phyloP scores from a whole-genome alignment of 2,329 filamentous ascomycete species.

The Fusarium sp. region DNA sequence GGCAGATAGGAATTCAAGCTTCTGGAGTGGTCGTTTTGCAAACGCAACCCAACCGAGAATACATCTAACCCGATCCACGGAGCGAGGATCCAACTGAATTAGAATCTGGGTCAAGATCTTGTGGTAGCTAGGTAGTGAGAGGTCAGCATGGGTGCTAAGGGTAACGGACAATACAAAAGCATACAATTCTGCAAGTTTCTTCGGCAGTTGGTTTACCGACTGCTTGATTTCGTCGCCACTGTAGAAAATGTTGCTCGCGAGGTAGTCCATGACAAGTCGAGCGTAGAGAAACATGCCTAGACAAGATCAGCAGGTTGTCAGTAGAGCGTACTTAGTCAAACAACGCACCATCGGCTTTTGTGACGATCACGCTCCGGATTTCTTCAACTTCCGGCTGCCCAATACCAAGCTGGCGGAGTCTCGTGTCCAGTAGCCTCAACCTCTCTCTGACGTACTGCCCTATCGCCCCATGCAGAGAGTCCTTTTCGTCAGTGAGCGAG shows the following conservation, averaged over 20 bases:
- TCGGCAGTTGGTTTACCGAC: not conserved
- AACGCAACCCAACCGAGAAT: slow-evolving; percentile 26
- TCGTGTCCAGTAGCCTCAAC: not conserved
- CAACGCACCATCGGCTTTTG: slow-evolving; percentile 21
- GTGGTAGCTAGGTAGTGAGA: slow-evolving; percentile 17
- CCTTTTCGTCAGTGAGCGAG: slow-evolving; percentile 20
- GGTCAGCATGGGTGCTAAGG: accelerated
- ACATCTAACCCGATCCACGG: slow-evolving; percentile 5
- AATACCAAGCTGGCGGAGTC: slow-evolving; percentile 5
- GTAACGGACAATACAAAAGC: accelerated
- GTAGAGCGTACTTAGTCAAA: too few relatives aligned
- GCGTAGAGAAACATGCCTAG: slow-evolving; percentile 36
- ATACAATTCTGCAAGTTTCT: slow-evolving; percentile 21
- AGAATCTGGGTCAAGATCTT: slow-evolving; percentile 20
- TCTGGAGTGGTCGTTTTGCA: slow-evolving; percentile 11
- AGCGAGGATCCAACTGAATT: slow-evolving; percentile 1
- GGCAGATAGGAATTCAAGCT: slow-evolving; percentile 14
- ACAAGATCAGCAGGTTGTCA: too few relatives aligned
- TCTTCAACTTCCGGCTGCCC: not conserved
- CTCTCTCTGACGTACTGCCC: slow-evolving; percentile 5
- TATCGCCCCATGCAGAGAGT: not conserved
- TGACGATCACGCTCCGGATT: not conserved
- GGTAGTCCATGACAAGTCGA: slow-evolving; percentile 29
- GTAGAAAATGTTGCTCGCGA: slow-evolving; percentile 23
- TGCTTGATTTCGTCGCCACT: slow-evolving; percentile 10